phyloP scores from a whole-genome alignment of 805 yeast genomes.

The Ogataea henricii region DNA sequence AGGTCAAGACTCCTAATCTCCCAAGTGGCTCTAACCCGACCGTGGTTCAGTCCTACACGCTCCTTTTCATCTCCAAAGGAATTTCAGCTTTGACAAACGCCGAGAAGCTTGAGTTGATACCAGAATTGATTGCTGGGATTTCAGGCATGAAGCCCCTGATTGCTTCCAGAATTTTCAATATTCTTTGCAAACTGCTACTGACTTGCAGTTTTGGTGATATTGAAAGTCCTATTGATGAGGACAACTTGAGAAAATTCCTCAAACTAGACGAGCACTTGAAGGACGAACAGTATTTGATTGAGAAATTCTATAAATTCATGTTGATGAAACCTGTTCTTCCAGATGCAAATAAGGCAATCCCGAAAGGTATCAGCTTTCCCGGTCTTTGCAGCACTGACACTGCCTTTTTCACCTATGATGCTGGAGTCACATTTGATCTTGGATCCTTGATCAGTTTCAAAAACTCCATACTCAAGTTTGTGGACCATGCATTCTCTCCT shows the following conservation, averaged over 20 bases:
- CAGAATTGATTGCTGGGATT: conserved; percentile 50
- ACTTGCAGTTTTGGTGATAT: conserved; percentile 52
- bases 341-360: conserved; percentile 40
- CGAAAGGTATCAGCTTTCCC: conserved; percentile 53
- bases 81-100: conserved; percentile 50
- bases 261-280: conserved; percentile 35
- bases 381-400: conserved; percentile 63
- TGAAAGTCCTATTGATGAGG: conserved; percentile 46
- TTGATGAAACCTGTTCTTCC: conserved; percentile 50
- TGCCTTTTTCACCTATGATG: conserved; percentile 64
- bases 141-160: conserved; percentile 33
- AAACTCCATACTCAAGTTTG: conserved; percentile 43
- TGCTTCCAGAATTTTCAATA: conserved; percentile 60
- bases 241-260: conserved; percentile 36
- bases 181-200: conserved; percentile 55
- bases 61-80: conserved; percentile 69
- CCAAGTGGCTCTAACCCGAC: conserved; percentile 45
- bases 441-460: conserved; percentile 48
- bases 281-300: conserved; percentile 49
- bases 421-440: conserved; percentile 61
- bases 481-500: conserved; percentile 44
- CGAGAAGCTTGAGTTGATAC: conserved; percentile 45
- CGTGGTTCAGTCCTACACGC: conserved; percentile 59
- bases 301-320: conserved; percentile 56
- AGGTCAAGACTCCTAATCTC: conserved; percentile 58